Base-by-base conservation (phyloP, 208 protist genomes). In the Trypanosoma platydactyli region DNA sequence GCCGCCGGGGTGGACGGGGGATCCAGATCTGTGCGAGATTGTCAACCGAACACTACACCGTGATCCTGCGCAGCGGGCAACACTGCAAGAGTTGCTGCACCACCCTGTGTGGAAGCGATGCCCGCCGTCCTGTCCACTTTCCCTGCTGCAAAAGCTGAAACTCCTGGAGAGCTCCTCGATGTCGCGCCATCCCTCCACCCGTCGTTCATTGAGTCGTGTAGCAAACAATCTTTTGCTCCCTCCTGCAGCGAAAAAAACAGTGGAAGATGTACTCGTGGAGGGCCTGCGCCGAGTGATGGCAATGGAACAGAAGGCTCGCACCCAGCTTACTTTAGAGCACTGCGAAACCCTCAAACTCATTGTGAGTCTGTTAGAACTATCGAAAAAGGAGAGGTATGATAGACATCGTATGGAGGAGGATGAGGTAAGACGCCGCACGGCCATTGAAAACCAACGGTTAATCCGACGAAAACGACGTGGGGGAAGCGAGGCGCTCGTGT, bases 31-130 rank as follows among this genome's bases (percentile, higher is more conserved):
- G 0, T 82, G 77, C 66, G 42, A 68, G 7, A 65, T 94, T 44
- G 86, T 96, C 20, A 83, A 91, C 62, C 63, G 75, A 1, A 78
- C 91, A 46, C 76, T 96, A 9, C 68, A 83, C 58, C 64, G 54
- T 22, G 78, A 94, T 35, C 65, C 73, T 3, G 66, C 59, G 0
- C 51, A 76, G 55, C 79, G 91, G 41, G 77, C 84, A 18, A 84
- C 78, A 12, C 68, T 96, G 27, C 70, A 91, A 58, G 84, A 92
- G 33, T 68, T 96, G n/a, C 64, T 88, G 15, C 76, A 91, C 25
- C 73, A 89, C 65, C 81, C 84, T 13, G 76, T 94, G 13, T 96
- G 91, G 88, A 88, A 85, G 64, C 75, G 82, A 20, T 80, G 91
- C 13, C 91, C 91, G n/a, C 56, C 87, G 3, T 84, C 84, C 1